Conservation (phyloP, 139 green algal genomes). For the Tetradesmus lagerheimii region DNA sequence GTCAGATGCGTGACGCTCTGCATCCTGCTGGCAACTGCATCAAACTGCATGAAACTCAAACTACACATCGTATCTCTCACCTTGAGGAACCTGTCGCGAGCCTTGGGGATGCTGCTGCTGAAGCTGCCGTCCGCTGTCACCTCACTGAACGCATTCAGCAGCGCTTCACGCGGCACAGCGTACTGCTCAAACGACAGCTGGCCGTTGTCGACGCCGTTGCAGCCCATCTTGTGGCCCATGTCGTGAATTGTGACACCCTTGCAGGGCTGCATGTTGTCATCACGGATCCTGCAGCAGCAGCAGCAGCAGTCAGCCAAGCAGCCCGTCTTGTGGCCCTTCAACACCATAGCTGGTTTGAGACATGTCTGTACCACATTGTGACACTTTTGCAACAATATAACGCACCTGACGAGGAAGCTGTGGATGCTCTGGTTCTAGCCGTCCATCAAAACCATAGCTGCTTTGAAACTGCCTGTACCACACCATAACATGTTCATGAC, state of each 20-base stretch:
- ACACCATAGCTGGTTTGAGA: too few species aligned
- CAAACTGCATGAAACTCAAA: too few species aligned
- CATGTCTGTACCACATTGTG: not conserved
- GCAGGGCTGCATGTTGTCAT: conserved; percentile 68
- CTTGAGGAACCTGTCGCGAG: conserved; percentile 84
- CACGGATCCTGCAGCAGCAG: conserved; percentile 36
- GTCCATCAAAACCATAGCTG: conserved; percentile 58
- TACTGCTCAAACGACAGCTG: conserved; percentile 87
- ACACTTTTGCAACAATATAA: not conserved
- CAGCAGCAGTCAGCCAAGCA: conserved; percentile 1
- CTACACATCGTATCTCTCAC: conserved; percentile 39
- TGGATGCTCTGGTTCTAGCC: conserved; percentile 88
- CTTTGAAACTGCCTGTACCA: conserved; percentile 75
- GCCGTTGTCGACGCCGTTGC: conserved; percentile 94
- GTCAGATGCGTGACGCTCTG: conserved; percentile 82
- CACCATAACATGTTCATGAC: not conserved
- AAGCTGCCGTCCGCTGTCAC: conserved; percentile 75
- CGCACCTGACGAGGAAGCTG: conserved; percentile 88
- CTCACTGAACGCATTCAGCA: conserved; percentile 82
- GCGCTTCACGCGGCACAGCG: conserved; percentile 46
- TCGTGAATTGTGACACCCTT: conserved; percentile 73
- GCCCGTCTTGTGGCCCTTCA: not conserved
- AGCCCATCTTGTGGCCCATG: conserved; percentile 95
- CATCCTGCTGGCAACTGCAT: too few species aligned
- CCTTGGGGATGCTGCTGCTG: conserved; percentile 68